Percentiles rank a stretch among this genome's conserved stretches.
Conservation (phyloP, 306 rosid genomes). For the Macrotyloma uniflorum region DNA sequence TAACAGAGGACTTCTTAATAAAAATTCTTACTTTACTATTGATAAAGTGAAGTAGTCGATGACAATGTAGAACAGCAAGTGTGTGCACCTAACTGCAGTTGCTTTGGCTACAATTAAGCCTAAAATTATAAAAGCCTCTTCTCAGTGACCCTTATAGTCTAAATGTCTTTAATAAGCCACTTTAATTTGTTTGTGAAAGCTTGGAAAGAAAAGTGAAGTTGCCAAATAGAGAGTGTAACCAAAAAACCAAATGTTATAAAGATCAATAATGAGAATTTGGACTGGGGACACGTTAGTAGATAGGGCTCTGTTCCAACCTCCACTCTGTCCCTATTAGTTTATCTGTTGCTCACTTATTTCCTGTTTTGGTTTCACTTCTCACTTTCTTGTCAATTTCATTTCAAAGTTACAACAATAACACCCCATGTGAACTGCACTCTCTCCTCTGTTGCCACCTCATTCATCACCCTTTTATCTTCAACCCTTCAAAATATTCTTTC, state of each 20-base stretch:
- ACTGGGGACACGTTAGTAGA: neutral
- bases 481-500: neutral
- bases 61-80: neutral
- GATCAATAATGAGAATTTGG: conserved; percentile 24
- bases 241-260: neutral
- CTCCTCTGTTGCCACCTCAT: conserved; percentile 19
- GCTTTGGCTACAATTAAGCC: conserved; percentile 14
- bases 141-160: neutral
- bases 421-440: conserved; percentile 34
- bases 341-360: neutral
- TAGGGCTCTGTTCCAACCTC: conserved; percentile 35
- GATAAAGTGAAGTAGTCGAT: neutral
- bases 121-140: neutral
- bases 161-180: conserved; percentile 10
- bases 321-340: conserved; percentile 18
- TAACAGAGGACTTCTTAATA: too few species aligned
- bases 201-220: conserved; percentile 18
- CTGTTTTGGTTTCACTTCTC: neutral
- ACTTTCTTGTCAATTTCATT: conserved; percentile 29
- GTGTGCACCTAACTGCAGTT: neutral
- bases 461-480: neutral
- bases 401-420: conserved; percentile 15
- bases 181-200: conserved; percentile 23
- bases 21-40: neutral
- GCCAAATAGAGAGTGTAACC: neutral